Base-by-base conservation (phyloP, 768 basidiomycete genomes). In the Chalciporus piperatus region DNA sequence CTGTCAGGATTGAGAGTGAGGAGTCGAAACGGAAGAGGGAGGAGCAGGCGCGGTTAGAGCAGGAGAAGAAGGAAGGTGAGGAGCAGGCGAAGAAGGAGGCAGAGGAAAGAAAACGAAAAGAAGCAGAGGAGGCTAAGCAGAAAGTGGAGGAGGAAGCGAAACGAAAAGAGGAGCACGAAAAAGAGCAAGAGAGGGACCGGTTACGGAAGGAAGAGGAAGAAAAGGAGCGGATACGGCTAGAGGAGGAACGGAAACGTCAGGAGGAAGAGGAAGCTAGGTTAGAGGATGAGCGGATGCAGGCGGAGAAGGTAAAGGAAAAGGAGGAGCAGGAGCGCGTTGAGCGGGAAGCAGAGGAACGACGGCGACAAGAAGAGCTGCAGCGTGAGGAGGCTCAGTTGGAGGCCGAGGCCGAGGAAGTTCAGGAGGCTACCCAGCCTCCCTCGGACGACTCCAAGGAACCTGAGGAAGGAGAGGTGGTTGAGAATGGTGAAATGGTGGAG, bases 1-100 rank as follows among this genome's bases (percentile, higher is more conserved):
- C 69, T 9, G 72, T 91, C 27, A 78, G 87, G 54, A 79, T 91
- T 55, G 87, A 91, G 73, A 83, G 72, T 14, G 75, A 76, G 61
- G 78, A 82, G 47, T 77, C 79, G 23, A 81, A 81, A 61, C 69
- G 70, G 59, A 75, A 74, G 66, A 69, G 77, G 11, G 77, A 56
- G 50, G 76, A 74, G 19, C 73, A 74, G 51, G 76, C 77, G 59
- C 68, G 73, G 45, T 60, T 69, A 58, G 68, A 72, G 54, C 61
- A 70, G 48, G 67, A 71, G 46, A 71, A 73, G 61, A 71, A 67
- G 60, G 70, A 74, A 6, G 66, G 62, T 7, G 68, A 71, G 59
- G 68, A 70, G 43, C 71, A 67, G 19, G 63, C 66, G 40, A 71
- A 71, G 63, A 68, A 61, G 49, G 67, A 70, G 22, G 22, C 22